These are phyloP conservation scores for Cladosporium sp. DNA, from an alignment of 2,329 filamentous ascomycete species.

Conservation along the genomic window DNA sequence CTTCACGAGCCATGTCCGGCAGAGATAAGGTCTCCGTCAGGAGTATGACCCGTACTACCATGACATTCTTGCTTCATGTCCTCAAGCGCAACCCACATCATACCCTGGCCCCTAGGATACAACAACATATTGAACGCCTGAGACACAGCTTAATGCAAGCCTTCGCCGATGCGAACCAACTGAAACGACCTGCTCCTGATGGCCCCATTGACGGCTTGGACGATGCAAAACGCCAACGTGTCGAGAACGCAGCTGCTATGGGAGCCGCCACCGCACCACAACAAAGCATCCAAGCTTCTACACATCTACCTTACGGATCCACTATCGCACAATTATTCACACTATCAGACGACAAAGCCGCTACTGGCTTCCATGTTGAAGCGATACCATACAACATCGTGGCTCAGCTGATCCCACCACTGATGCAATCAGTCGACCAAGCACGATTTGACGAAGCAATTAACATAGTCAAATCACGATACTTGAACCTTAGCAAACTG, in stretches of 20 bases:
- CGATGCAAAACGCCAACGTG: conserved; percentile 72
- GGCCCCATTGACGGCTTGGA: conserved; percentile 72
- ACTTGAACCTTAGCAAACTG: conserved; percentile 34
- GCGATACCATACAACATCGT: conserved; percentile 71
- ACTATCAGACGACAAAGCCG: conserved; percentile 68
- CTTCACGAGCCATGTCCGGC: conserved; percentile 43
- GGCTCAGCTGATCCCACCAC: conserved; percentile 73
- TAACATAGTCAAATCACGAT: conserved; percentile 50
- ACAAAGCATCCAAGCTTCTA: conserved; percentile 31
- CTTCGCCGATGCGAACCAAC: conserved; percentile 66
- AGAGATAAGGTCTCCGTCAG: conserved; percentile 77
- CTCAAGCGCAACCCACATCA: conserved; percentile 80
- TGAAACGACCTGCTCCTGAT: conserved; percentile 67
- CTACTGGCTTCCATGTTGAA: conserved; percentile 78
- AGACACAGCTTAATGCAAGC: conserved; percentile 73
- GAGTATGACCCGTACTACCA: conserved; percentile 92
- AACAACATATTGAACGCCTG: conserved; percentile 80
- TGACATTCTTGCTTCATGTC: conserved; percentile 77
- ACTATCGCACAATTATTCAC: conserved; percentile 83
- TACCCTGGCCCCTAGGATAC: conserved; percentile 69
- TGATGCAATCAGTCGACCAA: conserved; percentile 68
- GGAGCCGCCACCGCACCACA: conserved; percentile 22
- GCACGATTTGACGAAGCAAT: conserved; percentile 68
- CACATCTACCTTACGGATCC: conserved; percentile 66
- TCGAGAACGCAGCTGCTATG: conserved; percentile 50